Evolutionary conservation across 176 grass and related monocot genomes (phyloP).

Genomic region (Otatea glauca): DNA sequence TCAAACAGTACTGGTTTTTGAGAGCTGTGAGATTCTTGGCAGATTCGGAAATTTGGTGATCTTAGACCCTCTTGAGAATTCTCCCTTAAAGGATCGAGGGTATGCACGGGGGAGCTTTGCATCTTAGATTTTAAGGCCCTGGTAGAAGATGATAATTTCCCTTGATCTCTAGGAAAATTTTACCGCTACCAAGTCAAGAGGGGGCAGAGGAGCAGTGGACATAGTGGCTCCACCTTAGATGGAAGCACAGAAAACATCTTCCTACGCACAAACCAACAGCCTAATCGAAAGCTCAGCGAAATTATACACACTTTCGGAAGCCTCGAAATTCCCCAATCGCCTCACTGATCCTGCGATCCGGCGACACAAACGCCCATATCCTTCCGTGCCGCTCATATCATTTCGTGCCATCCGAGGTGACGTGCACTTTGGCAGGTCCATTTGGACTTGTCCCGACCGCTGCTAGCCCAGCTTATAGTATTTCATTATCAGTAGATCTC

Average conservation of each 20-base stretch:
- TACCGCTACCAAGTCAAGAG: no score
- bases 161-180: no score
- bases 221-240: neutral
- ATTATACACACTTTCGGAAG: no score
- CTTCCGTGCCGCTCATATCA: neutral
- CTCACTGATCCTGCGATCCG: neutral
- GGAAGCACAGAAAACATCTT: neutral
- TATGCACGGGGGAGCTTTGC: neutral
- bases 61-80: neutral
- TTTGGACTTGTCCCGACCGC: neutral
- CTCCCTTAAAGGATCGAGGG: neutral
- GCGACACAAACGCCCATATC: neutral
- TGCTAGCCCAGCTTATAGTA: neutral
- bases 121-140: neutral
- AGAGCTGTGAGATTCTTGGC: neutral
- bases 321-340: neutral
- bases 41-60: neutral
- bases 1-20: neutral
- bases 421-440: neutral
- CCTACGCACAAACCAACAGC: neutral
- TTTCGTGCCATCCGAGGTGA: constrained; percentile 7
- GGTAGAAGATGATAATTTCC: no score
- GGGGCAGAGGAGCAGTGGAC: no score
- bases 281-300: neutral
- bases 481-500: neutral